These are phyloP conservation scores for Sergeia podlipaevii DNA, from an alignment of 208 protist genomes.

Conservation along the genomic window DNA sequence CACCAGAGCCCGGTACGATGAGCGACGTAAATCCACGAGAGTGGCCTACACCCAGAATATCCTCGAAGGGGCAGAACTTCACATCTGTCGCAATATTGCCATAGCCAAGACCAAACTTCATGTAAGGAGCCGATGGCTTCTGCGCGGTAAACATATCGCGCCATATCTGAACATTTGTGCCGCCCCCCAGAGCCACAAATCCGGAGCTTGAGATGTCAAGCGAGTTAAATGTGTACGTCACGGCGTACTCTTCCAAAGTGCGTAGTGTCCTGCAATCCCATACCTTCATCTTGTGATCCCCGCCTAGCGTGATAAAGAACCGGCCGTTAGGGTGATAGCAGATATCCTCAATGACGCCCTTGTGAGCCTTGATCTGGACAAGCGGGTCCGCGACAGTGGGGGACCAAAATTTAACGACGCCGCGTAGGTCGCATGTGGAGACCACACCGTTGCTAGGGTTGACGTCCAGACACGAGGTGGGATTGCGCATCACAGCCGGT, in stretches of 20 bases:
- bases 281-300: conserved; percentile 95
- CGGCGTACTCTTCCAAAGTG: conserved; percentile 83
- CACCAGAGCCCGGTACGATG: conserved; percentile 85
- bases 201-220: conserved; percentile 83
- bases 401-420: conserved; percentile 96
- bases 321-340: conserved; percentile 86
- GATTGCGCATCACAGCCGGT: conserved; percentile 73
- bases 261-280: conserved; percentile 97
- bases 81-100: conserved; percentile 75
- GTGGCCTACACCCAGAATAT: conserved; percentile 89
- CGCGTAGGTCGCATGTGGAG: conserved; percentile 88
- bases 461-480: conserved; percentile 78
- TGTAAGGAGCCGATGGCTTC: conserved; percentile 76
- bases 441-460: conserved; percentile 96
- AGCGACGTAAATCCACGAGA: conserved; percentile 84
- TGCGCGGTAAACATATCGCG: conserved; percentile 73
- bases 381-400: conserved; percentile 94
- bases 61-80: conserved; percentile 89
- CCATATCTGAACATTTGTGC: conserved; percentile 86
- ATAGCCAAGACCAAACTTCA: conserved; percentile 88
- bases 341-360: conserved; percentile 82
- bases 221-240: conserved; percentile 76
- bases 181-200: conserved; percentile 80
- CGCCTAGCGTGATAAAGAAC: conserved; percentile 94
- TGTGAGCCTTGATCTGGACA: conserved; percentile 95